Evolutionary conservation across 164 flowering plant species (phyloP), one percentile per base, ranked within the genome.

Genomic region (Macadamia integrifolia): DNA sequence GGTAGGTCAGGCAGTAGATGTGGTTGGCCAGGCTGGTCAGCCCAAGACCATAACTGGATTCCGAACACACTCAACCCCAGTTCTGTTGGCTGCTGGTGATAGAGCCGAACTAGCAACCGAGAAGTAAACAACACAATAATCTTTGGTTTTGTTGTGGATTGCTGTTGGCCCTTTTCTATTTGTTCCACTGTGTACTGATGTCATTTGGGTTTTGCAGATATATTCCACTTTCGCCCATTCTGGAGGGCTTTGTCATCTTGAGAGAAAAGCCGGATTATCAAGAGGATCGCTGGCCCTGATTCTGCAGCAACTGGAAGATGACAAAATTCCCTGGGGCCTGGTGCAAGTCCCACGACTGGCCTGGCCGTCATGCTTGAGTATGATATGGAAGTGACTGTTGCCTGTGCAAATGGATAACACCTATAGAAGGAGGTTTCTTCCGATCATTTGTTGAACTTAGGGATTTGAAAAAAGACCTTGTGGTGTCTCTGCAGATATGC

Each of bases 1-100:
- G 50, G 99, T 94, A 60, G 99, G 99, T 1, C 97, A 92, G 75
- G 98, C 99, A 3, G 99, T 94, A 59, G 99, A 94, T 79, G 96
- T 94, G 67, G 98, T 94, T 35, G 99, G 99, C 18, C 98, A 90
- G 80, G 97, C 97, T 23, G 99, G 99, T 75, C 84, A 96, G 35
- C 98, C 96, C 3, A 91, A 91, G 83, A 94, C 95, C 59, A 94
- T 94, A 46, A 92, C 99, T 49, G 99, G 99, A 46, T 94, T 94
- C 80, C 97, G 92, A 79, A 94, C 97, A 29, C 97, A 92, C 80
- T 86, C 96, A 9, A 94, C 99, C 28, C 99, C 99, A 0, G 99
- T 94, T 72, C 95, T 94, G 57, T 83, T 94, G 23, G 88, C 97
- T 28, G 97, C 96, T 55, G 97, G 98, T 7, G 98, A 94, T 65